These are phyloP conservation scores for Plasmodium reichenowi DNA, from an alignment of 169 alveolate species.

Conservation along the genomic window DNA sequence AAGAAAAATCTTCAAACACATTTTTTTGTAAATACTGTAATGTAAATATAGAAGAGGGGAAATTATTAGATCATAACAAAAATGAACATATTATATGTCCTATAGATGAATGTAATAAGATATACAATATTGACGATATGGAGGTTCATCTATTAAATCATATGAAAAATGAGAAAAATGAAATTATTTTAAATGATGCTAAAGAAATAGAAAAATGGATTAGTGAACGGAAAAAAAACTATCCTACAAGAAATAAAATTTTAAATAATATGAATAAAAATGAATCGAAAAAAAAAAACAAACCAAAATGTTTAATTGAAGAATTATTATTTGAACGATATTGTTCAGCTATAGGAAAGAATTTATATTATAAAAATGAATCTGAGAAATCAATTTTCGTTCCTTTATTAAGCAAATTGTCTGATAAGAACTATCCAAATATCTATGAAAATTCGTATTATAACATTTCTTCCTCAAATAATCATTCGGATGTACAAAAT, in stretches of 20 bases:
- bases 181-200: constrained; percentile 37
- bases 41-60: constrained; percentile 15
- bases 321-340: constrained; percentile 70
- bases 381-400: constrained; percentile 59
- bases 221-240: constrained; percentile 63
- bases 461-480: background rate
- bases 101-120: constrained; percentile 49
- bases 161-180: constrained; percentile 64
- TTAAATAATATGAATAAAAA: constrained; percentile 13
- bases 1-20: background rate
- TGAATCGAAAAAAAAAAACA: constrained; percentile 33
- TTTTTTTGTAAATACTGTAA: constrained; percentile 45
- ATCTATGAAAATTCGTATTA: constrained; percentile 51
- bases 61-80: constrained; percentile 43
- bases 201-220: constrained; percentile 75
- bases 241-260: constrained; percentile 53
- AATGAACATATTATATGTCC: constrained; percentile 54
- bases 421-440: constrained; percentile 9
- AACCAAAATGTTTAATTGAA: constrained; percentile 70
- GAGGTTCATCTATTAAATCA: constrained; percentile 73
- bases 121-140: constrained; percentile 35
- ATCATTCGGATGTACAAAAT: background rate
- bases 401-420: constrained; percentile 33
- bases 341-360: constrained; percentile 58
- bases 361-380: constrained; percentile 27